These are phyloP conservation scores for Vitis hybrid DNA, from an alignment of 177 flowering plant species.

Conservation along the genomic window DNA sequence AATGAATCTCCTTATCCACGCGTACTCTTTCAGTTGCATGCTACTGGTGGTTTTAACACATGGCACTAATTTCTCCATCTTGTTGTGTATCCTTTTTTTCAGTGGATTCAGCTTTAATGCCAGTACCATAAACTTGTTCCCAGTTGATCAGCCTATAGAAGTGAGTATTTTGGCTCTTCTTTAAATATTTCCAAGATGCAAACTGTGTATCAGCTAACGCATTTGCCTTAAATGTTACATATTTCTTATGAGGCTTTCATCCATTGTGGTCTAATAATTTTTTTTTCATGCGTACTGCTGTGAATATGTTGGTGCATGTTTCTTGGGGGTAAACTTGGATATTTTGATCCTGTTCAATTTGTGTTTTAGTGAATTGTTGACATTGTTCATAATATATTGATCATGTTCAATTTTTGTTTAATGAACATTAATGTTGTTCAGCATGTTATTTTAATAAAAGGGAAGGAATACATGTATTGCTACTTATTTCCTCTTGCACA, in stretches of 20 bases:
- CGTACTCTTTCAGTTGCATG: background rate
- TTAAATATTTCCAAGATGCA: background rate
- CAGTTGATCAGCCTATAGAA: slow-evolving; percentile 43
- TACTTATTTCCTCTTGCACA: too few relatives aligned
- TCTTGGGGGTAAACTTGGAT: too few relatives aligned
- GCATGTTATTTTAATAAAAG: too few relatives aligned
- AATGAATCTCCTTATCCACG: too few relatives aligned
- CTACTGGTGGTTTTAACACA: background rate
- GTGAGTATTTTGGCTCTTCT: slow-evolving; percentile 42
- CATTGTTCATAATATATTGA: too few relatives aligned
- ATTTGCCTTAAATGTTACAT: background rate
- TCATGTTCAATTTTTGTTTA: too few relatives aligned
- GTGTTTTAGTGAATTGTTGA: too few relatives aligned
- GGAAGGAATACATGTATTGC: too few relatives aligned
- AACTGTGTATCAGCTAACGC: background rate
- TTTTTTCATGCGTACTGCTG: too few relatives aligned
- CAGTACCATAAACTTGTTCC: slow-evolving; percentile 58
- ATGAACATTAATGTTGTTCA: too few relatives aligned
- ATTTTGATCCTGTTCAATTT: too few relatives aligned
- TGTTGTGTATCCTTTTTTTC: slow-evolving; percentile 10
- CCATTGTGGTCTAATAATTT: background rate
- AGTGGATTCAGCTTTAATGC: slow-evolving; percentile 64
- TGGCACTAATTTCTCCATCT: background rate
- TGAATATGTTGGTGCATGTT: too few relatives aligned
- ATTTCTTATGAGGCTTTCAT: background rate